Evolutionary conservation across 306 rosid species (phyloP).

Genomic region (Calophaca sinica): DNA sequence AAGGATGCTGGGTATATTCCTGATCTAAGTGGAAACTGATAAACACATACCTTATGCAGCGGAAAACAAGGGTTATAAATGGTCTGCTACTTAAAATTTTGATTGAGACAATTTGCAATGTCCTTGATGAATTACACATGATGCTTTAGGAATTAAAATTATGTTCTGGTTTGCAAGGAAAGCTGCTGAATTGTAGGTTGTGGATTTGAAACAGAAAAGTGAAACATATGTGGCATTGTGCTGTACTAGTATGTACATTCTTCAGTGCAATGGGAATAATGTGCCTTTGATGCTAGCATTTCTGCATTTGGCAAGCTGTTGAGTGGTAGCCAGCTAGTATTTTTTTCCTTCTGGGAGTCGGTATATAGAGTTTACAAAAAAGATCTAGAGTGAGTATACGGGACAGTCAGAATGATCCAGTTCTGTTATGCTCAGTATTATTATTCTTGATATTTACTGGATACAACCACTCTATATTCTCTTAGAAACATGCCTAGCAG

Average conservation of each 20-base stretch:
- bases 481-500: constrained; percentile 15
- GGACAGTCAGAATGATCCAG: constrained; percentile 10
- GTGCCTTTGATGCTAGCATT: constrained; percentile 3
- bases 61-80: constrained; percentile 23
- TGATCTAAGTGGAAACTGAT: constrained; percentile 48
- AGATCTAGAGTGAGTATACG: constrained; percentile 6
- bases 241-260: not conserved
- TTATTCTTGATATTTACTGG: constrained; percentile 3
- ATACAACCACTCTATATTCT: not conserved
- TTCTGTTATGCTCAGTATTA: constrained; percentile 15
- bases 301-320: constrained; percentile 31
- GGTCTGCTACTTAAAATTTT: constrained; percentile 5
- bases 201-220: constrained; percentile 20
- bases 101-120: constrained; percentile 21
- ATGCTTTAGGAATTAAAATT: constrained; percentile 14
- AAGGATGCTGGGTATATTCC: constrained; percentile 59
- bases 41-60: constrained; percentile 12
- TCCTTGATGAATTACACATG: constrained; percentile 2
- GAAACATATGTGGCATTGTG: constrained; percentile 22
- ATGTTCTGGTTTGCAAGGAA: constrained; percentile 23
- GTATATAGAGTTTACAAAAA: constrained; percentile 4
- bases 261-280: not conserved
- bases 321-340: constrained; percentile 6
- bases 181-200: constrained; percentile 26
- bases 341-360: not conserved